Base-by-base conservation (phyloP, 2,329 filamentous ascomycete species). In the Trichoderma brevicompactum region DNA sequence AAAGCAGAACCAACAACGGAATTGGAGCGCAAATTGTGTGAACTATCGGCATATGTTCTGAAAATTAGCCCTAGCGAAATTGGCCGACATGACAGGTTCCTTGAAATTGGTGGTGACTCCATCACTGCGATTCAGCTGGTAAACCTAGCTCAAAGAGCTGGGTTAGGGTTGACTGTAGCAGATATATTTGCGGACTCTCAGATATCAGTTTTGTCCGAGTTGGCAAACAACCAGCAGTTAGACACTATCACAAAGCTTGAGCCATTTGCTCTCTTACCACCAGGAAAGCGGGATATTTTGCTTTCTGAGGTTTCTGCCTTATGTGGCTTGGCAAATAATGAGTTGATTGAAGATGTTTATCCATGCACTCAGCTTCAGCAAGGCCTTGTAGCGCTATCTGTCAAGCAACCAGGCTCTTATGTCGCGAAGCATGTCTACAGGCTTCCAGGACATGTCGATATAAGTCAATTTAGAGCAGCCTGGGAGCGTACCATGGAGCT, bases 91-190 rank as follows among this genome's bases (percentile, higher is more conserved):
- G 65, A 66, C 52, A 65, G 40, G 7, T 66, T 68, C 54, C 44
- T 68, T 8, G 58, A 61, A 41, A 44, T 61, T 4, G 79, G 79
- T 1, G 79, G 80, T 4, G 80, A 82, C 70, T 82, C 80, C 0
- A 73, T 82, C 10, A 73, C 74, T 2, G 79, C 80, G 0, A 82
- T 82, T 78, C 76, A 74, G 60, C 70, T 82, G 1, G 78, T 80
- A 0, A 74, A 79, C 3, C 72, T 73, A 41, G 78, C 78, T 4
- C 72, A 76, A 59, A 70, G 66, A 3, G 68, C 68, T 13, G 55
- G 46, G 5, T 61, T 65, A 4, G 28, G 34, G 13, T 34, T 64
- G 9, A 64, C 52, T 28, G 52, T 64, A 13, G 52, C 40, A 7
- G 32, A 46, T 7, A 58, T 64, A 34, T 64, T 64, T 43, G 28